A percentile compares a stretch with the other conserved stretches of the same genome.
Conservation (phyloP, 2,329 filamentous ascomycete genomes). For the Colletotrichum kahawae region DNA sequence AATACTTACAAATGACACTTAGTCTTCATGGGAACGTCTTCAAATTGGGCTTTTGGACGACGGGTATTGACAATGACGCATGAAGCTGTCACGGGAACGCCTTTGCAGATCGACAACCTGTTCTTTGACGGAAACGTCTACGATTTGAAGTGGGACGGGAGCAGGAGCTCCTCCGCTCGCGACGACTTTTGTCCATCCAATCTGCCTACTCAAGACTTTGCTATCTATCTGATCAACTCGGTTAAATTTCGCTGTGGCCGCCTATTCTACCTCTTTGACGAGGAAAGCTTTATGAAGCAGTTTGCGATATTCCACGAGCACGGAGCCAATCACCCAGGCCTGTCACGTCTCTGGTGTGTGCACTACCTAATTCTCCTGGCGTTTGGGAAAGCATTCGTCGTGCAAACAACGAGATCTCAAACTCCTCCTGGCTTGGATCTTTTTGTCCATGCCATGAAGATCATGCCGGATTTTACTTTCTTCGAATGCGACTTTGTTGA, state of each 20-base stretch:
- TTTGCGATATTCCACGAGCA: background rate
- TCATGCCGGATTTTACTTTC: background rate
- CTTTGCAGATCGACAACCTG: background rate
- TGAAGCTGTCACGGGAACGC: background rate
- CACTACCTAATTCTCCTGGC: background rate
- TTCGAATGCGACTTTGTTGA: background rate
- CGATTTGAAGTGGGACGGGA: background rate
- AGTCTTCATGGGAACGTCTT: background rate
- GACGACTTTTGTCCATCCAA: background rate
- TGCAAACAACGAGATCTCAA: background rate
- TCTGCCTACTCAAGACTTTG: slow-evolving; percentile 20
- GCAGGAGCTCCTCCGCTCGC: background rate
- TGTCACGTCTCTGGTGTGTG: background rate
- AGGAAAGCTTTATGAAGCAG: slow-evolving; percentile 49
- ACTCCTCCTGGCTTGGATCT: background rate
- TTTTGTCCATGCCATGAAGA: background rate
- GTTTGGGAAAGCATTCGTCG: background rate
- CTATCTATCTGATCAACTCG: slow-evolving; percentile 56
- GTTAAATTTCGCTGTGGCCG: slow-evolving; percentile 62
- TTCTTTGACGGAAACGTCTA: background rate
- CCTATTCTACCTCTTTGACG: slow-evolving; percentile 58
- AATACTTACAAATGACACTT: background rate
- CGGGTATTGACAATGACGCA: background rate
- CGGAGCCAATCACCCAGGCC: background rate
- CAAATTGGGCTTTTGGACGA: background rate